Base-by-base conservation (phyloP, 495 filamentous ascomycete species). In the Aspergillus hancockii region DNA sequence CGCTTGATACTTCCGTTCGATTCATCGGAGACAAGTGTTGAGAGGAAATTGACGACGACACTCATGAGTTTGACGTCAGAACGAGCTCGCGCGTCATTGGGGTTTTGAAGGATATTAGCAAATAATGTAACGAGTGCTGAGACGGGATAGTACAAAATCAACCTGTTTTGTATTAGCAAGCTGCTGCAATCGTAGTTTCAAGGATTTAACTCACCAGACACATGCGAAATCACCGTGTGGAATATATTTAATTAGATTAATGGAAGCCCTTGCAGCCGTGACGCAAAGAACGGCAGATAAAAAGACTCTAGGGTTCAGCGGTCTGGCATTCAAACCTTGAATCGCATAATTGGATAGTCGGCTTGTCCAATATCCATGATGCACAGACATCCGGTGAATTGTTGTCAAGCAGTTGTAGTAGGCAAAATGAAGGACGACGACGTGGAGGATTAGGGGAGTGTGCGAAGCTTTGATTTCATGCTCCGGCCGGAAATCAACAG, bases 381-480 rank as follows among this genome's bases (percentile, higher is more conserved):
- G 94, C 52, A 97, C 87, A 5, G 91, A 95, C 94, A 98, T 98
- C 22, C 94, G 90, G 74, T 98, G 94, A 54, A 98, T 97, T 1
- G 94, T 98, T 14, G 93, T 97, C 55, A 98, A 79, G 65, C 91
- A 95, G 69, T 98, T 98, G 78, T 98, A 97, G 74, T 98, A 98
- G 32, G 91, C 86, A 68, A 98, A 97, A 67, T 98, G 94, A 41
- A 98, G 75, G 65, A 96, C 88, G 51, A 94, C 91, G 58, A 98
- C 84, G 60, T 97, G 95, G 2, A 98, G 79, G 34, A 98, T 88
- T 23, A 98, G 80, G 9, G 93, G 92, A 1, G 90, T 92, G 68
- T 98, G 91, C 0, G 88, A 85, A 5, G 90, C 87, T 72, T 91
- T 92, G 62, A 98, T 97, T 72, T 97, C 93, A 71, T 96, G 85